Evolutionary conservation across 164 flowering plant genomes (phyloP).

Genomic region (Sextonia rubra): DNA sequence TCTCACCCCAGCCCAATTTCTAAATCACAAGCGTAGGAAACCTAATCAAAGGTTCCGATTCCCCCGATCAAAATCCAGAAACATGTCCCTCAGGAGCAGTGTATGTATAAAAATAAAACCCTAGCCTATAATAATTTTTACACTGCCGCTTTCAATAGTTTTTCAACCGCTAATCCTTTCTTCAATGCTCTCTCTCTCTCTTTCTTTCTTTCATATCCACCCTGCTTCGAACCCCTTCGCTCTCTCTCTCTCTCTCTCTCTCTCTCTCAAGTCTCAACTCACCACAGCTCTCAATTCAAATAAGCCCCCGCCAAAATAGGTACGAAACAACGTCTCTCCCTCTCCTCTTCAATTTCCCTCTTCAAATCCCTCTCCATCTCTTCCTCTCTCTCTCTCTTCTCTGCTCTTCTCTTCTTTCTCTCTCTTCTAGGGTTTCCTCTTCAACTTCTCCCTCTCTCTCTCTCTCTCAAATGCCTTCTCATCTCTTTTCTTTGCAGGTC

Average conservation of each 20-base stretch:
- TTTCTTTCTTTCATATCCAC: background rate
- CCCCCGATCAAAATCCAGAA: no score
- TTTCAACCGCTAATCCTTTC: background rate
- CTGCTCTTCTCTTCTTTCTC: background rate
- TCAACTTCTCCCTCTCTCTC: background rate
- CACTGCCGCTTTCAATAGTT: background rate
- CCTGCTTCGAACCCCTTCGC: background rate
- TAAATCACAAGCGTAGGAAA: no score
- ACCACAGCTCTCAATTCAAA: background rate
- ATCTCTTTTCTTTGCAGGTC: conserved; percentile 2
- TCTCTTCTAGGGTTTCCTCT: conserved; percentile 3
- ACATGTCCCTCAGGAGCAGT: background rate
- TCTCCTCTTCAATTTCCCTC: background rate
- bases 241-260: conserved; percentile 4
- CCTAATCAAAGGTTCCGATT: no score
- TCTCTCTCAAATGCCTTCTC: background rate
- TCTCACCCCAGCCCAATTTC: no score
- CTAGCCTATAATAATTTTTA: background rate
- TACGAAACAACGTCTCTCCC: background rate
- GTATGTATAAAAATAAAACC: background rate
- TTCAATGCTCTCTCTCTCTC: background rate
- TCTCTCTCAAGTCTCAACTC: background rate
- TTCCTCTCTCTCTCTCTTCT: background rate
- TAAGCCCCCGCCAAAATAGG: background rate
- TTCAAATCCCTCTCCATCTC: background rate